Base-by-base conservation (phyloP, 176 grass and related monocot species). In the Musa itinerans region DNA sequence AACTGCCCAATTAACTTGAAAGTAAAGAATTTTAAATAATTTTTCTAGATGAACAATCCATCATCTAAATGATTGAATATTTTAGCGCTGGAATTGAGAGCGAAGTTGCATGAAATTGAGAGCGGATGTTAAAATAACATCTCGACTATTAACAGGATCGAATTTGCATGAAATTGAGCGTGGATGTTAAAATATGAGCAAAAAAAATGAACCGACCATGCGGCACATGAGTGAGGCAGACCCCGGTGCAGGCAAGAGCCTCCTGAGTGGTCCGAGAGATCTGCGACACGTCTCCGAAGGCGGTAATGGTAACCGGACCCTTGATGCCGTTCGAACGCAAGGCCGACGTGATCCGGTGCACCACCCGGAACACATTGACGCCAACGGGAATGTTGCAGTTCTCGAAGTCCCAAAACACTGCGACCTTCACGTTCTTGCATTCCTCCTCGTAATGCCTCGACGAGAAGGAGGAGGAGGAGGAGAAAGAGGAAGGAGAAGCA, bases 321-420 rank as follows among this genome's bases (percentile, higher is more conserved):
- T 79, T 79, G 83, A 99, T 84, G 75, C 88, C 95, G 23, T 68
- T 78, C 58, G 84, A 84, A 22, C 90, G 90, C 43, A 99, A 83
- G 7, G 95, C 95, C 13, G 84, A 86, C 53, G 82, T 24, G 50
- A 99, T 83, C 78, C 86, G 80, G 16, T 76, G 71, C 9, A 81
- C 88, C 56, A 99, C 54, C 73, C 82, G 86, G 81, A 71, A 73
- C 24, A 83, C 83, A 78, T 94, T 89, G 64, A 92, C 81, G 48
- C 76, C 81, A 24, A 52, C 53, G 48, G 95, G 95, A 62, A 99
- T 63, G 34, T 57, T 0, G 83, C 90, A 94, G 83, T 99, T 94
- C 90, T 94, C 95, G 82, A 93, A 99, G 88, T 99, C 95, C 95
- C 90, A 99, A 86, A 82, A 94, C 72, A 99, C 95, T 1, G 90